These are phyloP conservation scores for Diaporthe citriasiana DNA, from an alignment of 2,329 filamentous ascomycete genomes.

Conservation along the genomic window DNA sequence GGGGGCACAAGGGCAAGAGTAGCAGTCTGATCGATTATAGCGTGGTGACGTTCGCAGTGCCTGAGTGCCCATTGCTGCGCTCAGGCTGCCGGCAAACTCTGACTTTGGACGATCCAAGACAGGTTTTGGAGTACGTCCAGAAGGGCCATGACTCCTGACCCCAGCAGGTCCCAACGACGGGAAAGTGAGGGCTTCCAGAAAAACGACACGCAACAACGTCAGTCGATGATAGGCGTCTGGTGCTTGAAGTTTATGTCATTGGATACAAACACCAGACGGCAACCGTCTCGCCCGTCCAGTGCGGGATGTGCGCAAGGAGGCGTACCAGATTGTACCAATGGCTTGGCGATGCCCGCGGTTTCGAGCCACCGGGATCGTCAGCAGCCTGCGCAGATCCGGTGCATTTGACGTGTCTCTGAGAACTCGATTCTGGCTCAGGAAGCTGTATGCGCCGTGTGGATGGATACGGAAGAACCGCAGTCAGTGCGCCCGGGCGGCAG, in stretches of 20 bases:
- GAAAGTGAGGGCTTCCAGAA: conserved; percentile 17
- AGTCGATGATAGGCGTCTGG: conserved; percentile 26
- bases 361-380: conserved; percentile 33
- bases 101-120: conserved; percentile 27
- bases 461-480: conserved; percentile 24
- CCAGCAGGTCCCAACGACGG: not conserved
- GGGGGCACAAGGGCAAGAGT: not conserved
- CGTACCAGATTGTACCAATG: not conserved
- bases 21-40: conserved; percentile 11
- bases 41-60: not conserved
- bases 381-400: conserved; percentile 28
- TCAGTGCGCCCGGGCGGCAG: conserved; percentile 24
- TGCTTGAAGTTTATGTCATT: conserved; percentile 21
- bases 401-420: not conserved
- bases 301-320: conserved; percentile 8
- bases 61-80: not conserved
- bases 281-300: conserved; percentile 14
- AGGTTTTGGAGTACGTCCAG: conserved; percentile 2
- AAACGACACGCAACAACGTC: conserved; percentile 3
- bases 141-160: not conserved
- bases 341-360: conserved; percentile 11
- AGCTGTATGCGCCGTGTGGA: conserved; percentile 2
- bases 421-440: not conserved
- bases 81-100: conserved; percentile 25
- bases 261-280: conserved; percentile 22